These are phyloP conservation scores for Daldinia childiae DNA, from an alignment of 495 filamentous ascomycete genomes.

Conservation along the genomic window DNA sequence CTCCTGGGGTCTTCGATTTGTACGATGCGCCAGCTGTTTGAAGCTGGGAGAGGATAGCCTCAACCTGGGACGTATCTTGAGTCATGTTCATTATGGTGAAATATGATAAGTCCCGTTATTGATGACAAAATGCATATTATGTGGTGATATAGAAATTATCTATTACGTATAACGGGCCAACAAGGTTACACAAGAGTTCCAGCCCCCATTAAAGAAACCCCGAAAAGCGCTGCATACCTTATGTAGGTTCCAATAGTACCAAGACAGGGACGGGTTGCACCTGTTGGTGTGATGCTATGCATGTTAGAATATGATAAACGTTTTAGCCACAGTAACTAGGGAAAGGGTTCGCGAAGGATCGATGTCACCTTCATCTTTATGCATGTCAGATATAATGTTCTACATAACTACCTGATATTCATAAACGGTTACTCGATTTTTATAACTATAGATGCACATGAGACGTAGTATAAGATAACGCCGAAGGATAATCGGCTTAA, in stretches of 20 bases:
- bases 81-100: background rate
- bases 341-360: background rate
- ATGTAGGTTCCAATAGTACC: too few species aligned
- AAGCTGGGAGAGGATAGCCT: constrained; percentile 30
- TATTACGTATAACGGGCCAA: too few species aligned
- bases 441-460: background rate
- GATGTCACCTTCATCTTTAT: background rate
- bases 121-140: background rate
- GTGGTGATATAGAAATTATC: background rate
- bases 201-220: background rate
- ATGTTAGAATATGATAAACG: background rate
- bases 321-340: background rate
- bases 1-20: constrained; percentile 46
- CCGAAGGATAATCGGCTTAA: background rate
- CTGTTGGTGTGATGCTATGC: background rate
- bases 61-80: background rate
- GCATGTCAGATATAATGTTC: background rate
- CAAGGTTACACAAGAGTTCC: background rate
- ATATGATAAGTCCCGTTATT: background rate
- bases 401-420: too few species aligned
- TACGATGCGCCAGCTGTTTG: constrained; percentile 37
- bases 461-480: background rate
- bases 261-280: too few species aligned
- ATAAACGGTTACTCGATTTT: background rate
- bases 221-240: too few species aligned